Evolutionary conservation across 345 rosid species (phyloP), one percentile per base, ranked within the genome.

Genomic region (Mangifera indica): DNA sequence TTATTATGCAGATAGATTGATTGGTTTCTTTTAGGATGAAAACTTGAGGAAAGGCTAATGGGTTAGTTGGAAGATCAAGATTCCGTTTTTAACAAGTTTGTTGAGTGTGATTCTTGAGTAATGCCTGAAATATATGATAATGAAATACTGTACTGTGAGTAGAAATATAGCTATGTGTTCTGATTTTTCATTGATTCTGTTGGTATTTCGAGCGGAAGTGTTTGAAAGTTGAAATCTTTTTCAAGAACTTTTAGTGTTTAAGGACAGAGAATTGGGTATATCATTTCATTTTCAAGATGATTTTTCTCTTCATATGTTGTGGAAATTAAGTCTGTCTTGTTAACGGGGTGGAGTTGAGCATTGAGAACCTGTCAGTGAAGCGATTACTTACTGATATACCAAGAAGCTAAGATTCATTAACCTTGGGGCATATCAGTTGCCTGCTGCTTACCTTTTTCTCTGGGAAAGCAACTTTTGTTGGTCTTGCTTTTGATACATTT

Each of bases 1-100:
- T 22, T 70, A 2, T 48, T 46, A 3, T 13, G 61, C 57, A 32
- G 72, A 73, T 79, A 71, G 82, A 72, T 61, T 60, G 44, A 76
- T 48, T 32, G 17, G 10, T 40, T 42, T 12, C 56, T 42, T 70
- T 71, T 68, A 32, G 44, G 57, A 51, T 15, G 34, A 45, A 17
- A 10, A 8, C 52, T 48, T 63, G 73, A 58, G 64, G 58, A 48
- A 63, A 24, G 29, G 57, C 60, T 67, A 45, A 21, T 37, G 40
- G 48, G 25, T 18, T 51, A 25, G 46, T 24, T 51, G 34, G 56
- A 40, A 49, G 17, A 52, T 34, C 22, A 48, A 56, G 54, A 63
- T 46, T 73, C 26, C 22, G 17, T 34, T 46, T 51, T 32, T 34
- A 26, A 20, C 26, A 13, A 11, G 13, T 20, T 53, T 34, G 12